Percentiles rank a stretch among this genome's conserved stretches.
phyloP scores from a whole-genome alignment of 805 yeast genomes.

The Kodamaea jinghongensis region DNA sequence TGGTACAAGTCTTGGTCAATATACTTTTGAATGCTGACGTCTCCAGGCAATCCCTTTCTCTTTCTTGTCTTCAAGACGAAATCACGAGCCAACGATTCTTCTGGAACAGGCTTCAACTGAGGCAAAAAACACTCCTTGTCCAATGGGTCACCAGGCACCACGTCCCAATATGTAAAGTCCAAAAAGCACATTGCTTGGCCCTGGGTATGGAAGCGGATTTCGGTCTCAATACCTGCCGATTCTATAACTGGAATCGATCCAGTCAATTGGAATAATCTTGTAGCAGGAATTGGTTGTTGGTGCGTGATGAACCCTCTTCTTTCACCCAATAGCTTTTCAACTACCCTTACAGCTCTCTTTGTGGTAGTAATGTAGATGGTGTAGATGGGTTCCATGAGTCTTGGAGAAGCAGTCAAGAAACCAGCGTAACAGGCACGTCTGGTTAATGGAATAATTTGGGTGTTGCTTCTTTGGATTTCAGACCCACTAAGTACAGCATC shows the following conservation, averaged over 20 bases:
- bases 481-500: conserved; percentile 54
- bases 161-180: conserved; percentile 67
- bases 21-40: conserved; percentile 56
- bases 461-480: conserved; percentile 49
- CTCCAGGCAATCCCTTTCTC: conserved; percentile 80
- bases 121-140: conserved; percentile 64
- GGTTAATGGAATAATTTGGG: conserved; percentile 78
- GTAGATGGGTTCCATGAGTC: conserved; percentile 79
- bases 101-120: conserved; percentile 71
- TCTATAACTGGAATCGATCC: conserved; percentile 87
- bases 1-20: conserved; percentile 59
- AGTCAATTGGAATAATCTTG: conserved; percentile 58
- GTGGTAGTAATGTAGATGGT: conserved; percentile 57
- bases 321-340: conserved; percentile 48
- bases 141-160: conserved; percentile 89
- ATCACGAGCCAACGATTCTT: conserved; percentile 74
- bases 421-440: conserved; percentile 85
- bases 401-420: conserved; percentile 71
- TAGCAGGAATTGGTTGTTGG: conserved; percentile 62
- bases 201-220: conserved; percentile 69
- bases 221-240: conserved; percentile 86
- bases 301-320: conserved; percentile 64
- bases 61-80: conserved; percentile 84
- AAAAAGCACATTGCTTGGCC: conserved; percentile 75
- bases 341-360: conserved; percentile 43